Percentiles rank a stretch among this genome's conserved stretches.
These are phyloP conservation scores for Pseudogymnoascus sp. DNA, from an alignment of 2,329 filamentous ascomycete species.

Conservation along the genomic window DNA sequence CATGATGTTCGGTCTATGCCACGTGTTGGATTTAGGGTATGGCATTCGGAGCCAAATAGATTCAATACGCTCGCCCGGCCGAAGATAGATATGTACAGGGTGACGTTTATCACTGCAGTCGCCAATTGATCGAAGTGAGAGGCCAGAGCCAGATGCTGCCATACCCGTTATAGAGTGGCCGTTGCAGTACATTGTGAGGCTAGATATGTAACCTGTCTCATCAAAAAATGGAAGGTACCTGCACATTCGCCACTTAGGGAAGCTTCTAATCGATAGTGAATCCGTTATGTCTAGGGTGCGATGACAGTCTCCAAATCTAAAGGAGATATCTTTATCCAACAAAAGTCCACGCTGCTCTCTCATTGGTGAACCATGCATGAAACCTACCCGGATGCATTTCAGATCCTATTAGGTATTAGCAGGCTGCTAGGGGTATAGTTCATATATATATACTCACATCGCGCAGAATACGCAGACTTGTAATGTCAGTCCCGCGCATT, in stretches of 20 bases:
- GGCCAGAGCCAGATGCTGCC: too few relatives aligned
- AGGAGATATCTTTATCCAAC: constrained; percentile 6
- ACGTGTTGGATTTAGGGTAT: too few relatives aligned
- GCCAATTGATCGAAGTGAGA: too few relatives aligned
- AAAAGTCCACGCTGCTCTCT: not conserved
- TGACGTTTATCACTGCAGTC: too few relatives aligned
- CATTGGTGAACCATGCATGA: not conserved
- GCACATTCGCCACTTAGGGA: not conserved
- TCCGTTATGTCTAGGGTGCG: not conserved
- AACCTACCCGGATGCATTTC: constrained; percentile 10
- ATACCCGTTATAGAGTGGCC: too few relatives aligned
- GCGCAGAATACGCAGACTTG: constrained; percentile 1
- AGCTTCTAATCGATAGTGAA: not conserved
- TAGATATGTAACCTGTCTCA: too few relatives aligned
- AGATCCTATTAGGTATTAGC: not conserved
- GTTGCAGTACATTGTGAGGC: too few relatives aligned
- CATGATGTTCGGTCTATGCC: too few relatives aligned
- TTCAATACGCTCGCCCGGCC: too few relatives aligned
- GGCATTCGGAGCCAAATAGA: too few relatives aligned
- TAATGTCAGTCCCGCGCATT: not conserved
- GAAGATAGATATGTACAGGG: too few relatives aligned
- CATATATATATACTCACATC: constrained; percentile 1
- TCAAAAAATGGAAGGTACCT: not conserved
- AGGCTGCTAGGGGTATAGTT: not conserved
- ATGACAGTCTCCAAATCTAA: not conserved